Base-by-base conservation (phyloP, 768 basidiomycete genomes). In the Termitomyces sp. region DNA sequence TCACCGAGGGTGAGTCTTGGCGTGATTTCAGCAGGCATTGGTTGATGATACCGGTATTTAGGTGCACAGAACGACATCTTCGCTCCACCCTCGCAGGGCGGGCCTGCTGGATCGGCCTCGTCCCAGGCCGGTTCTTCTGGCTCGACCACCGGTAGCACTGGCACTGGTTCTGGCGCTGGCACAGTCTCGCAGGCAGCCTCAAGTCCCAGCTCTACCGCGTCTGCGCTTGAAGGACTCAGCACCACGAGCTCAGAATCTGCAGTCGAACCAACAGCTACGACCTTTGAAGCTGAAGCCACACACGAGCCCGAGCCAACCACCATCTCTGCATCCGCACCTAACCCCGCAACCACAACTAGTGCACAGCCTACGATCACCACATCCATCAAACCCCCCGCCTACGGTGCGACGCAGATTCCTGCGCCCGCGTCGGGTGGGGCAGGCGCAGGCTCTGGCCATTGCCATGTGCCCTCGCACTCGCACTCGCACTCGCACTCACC, bases 1-100 rank as follows among this genome's bases (percentile, higher is more conserved):
- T 80, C 58, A 18, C 64, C 1, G 75, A 80, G 59, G 81, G 81
- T 79, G 53, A 57, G 73, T 10, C 54, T 28, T 41, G 12, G 29
- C 8, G 16, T 52, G 51, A n/a, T 4, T 39, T 57, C 22, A 15
- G 10, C 8, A 18, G 16, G 51, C 10, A 2, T 4, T 3, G 5
- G 41, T 58, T 29, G 37, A 56, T 46, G 56, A 57, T 46, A 15
- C n/a, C n/a, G n/a, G n/a, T n/a, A n/a, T n/a, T 60, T 45, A 77
- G 77, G 77, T 58, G 71, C 77, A 0, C 78, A 78, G 60, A 73
- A 77, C 47, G 75, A 79, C 60, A 78, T 79, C 60, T 79, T 79
- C 59, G 59, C 54, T n/a, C 63, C 64, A 7, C 55, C 64, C 8
- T 41, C 61, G 22, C 26, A 49, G 2, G 61, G 58, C 1, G 51